Conservation (phyloP, 2,329 filamentous ascomycete genomes). For the Sporothrix pallida region DNA sequence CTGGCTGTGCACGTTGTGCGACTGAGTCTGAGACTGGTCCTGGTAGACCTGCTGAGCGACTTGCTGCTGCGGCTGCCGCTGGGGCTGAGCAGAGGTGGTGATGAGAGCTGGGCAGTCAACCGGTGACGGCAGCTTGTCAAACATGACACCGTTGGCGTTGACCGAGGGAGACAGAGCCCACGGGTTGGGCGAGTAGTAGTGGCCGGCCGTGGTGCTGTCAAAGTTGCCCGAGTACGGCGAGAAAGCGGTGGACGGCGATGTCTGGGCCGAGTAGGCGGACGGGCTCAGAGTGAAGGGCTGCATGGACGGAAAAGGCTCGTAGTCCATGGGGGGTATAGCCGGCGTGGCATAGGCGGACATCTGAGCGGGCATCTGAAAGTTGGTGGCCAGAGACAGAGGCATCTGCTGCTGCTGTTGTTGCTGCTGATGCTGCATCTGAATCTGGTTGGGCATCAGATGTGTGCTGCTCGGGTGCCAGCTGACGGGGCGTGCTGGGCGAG, state of each 20-base stretch:
- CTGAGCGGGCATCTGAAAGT: slow-evolving; percentile 28
- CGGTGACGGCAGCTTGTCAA: slow-evolving; percentile 37
- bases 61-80: slow-evolving; percentile 17
- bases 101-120: slow-evolving; percentile 37
- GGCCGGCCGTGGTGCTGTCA: slow-evolving; percentile 41
- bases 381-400: slow-evolving; percentile 39
- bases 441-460: slow-evolving; percentile 45
- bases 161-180: slow-evolving; percentile 45
- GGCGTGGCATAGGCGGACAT: slow-evolving; percentile 25
- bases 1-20: slow-evolving; percentile 10
- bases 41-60: slow-evolving; percentile 21
- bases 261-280: slow-evolving; percentile 62
- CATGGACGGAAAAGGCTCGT: slow-evolving; percentile 50
- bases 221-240: slow-evolving; percentile 54
- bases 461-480: slow-evolving; percentile 75
- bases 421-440: slow-evolving; percentile 41
- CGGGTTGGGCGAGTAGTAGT: slow-evolving; percentile 50
- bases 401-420: slow-evolving; percentile 36
- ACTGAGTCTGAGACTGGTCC: slow-evolving; percentile 15
- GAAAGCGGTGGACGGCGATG: slow-evolving; percentile 61
- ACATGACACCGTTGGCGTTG: slow-evolving; percentile 33
- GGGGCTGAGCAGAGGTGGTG: not conserved
- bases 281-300: slow-evolving; percentile 59
- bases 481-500: slow-evolving; percentile 60
- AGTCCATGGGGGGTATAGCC: slow-evolving; percentile 10